Evolutionary conservation across 1,284 basidiomycete genomes (phyloP).

Genomic region (Puccinia coronata): DNA sequence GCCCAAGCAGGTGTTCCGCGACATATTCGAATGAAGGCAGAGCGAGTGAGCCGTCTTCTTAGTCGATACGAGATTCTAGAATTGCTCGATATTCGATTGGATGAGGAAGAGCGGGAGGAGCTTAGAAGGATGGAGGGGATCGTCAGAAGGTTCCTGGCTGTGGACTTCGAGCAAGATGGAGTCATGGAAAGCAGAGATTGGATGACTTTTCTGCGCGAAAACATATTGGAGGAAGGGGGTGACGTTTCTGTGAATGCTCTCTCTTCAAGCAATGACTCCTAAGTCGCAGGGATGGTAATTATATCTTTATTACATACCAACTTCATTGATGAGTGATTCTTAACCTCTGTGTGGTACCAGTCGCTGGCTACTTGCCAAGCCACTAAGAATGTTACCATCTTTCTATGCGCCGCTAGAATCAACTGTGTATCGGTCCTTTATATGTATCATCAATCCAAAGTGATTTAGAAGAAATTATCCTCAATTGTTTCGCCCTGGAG

Average conservation of each 20-base stretch:
- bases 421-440: no score
- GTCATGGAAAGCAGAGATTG: neutral
- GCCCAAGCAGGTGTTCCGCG: conserved; percentile 31
- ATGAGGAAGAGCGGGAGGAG: conserved; percentile 40
- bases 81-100: conserved; percentile 36
- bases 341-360: no score
- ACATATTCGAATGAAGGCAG: conserved; percentile 42
- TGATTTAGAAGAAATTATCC: no score
- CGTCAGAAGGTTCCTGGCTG: conserved; percentile 33
- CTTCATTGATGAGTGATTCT: no score
- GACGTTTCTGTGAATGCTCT: neutral
- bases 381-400: no score
- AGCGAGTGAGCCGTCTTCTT: conserved; percentile 36
- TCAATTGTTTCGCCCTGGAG: no score
- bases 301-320: no score
- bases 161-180: conserved; percentile 24
- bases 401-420: no score
- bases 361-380: no score
- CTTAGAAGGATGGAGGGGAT: conserved; percentile 13
- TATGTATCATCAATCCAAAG: no score
- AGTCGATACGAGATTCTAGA: conserved; percentile 41
- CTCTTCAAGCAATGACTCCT: no score
- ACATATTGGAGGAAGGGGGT: neutral
- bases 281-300: no score
- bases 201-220: conserved; percentile 15